Evolutionary conservation across 257 asterid species (phyloP), one percentile per base, ranked within the genome.

Genomic region (Ehretia macrophylla): DNA sequence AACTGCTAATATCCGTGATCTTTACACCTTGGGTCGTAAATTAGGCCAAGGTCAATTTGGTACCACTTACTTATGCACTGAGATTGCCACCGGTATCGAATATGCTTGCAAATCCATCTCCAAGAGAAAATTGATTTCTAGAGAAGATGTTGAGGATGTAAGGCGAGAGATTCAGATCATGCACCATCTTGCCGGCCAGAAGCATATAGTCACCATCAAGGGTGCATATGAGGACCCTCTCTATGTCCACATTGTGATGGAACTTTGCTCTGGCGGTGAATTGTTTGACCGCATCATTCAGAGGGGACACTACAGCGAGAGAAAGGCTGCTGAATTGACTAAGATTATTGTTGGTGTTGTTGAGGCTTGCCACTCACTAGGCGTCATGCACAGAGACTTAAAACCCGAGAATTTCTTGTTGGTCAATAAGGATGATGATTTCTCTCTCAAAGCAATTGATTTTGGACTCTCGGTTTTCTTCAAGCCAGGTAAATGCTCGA

Each of bases 391-490:
- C 70, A 78, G 97, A 67, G 97, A 89, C 81, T 84, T 89, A 59
- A 89, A 89, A 55, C 97, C 97, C 0, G 97, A 90, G 79, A 90
- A 90, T 59, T 90, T 90, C 79, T 79, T 90, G 80, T 75, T 90
- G 85, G 83, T 87, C 60, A 87, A 90, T 81, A 87, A 83, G 75
- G 96, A 83, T 45, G 86, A 90, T 58, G 96, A 87, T 76, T 90
- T 87, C 83, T 87, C 97, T 45, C 90, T 90, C 16, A 90, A 90
- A 65, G 97, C 97, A 17, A 90, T 90, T 69, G 97, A 90, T 71
- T 90, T 90, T 74, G 98, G 98, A 21, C 96, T 90, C 68, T 90
- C 98, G 5, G 95, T 90, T 45, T 90, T 90, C 83, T 90, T 90
- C 82, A 90, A 85, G 70, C 98, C 98, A 69, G 96, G 98, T 88